Percentiles rank a stretch among this genome's conserved stretches.
phyloP scores from a whole-genome alignment of 208 protist genomes.

The Trichomonas tenax region DNA sequence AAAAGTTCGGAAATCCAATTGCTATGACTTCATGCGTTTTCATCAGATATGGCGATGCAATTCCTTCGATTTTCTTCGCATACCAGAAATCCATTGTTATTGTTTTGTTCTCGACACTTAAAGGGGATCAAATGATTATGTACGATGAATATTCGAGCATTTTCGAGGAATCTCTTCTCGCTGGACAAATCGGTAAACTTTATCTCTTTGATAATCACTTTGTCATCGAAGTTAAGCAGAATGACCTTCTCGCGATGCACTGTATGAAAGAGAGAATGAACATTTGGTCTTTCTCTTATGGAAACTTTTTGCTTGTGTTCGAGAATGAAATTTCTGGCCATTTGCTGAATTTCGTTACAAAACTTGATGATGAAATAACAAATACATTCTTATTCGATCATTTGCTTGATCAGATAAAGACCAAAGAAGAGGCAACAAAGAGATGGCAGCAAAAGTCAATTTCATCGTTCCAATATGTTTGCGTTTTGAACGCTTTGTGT shows the following conservation, averaged over 20 bases:
- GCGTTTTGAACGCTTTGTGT: neutral
- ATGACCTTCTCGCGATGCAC: neutral
- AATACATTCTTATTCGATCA: neutral
- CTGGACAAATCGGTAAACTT: neutral
- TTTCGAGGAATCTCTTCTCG: neutral
- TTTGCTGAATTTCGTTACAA: neutral
- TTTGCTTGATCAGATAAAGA: neutral
- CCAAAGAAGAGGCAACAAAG: neutral
- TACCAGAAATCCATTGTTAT: neutral
- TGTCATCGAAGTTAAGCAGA: neutral
- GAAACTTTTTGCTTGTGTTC: neutral
- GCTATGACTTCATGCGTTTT: neutral
- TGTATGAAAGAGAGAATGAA: neutral
- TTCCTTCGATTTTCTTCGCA: neutral
- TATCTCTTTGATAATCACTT: neutral
- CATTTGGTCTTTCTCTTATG: neutral
- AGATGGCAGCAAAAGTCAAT: neutral
- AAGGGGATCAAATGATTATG: neutral
- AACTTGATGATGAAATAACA: neutral
- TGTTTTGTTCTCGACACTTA: neutral
- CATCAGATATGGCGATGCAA: neutral
- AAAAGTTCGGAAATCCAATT: neutral
- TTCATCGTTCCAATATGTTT: neutral
- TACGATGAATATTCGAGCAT: neutral
- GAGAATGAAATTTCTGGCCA: neutral